These are phyloP conservation scores for Colletotrichum sp. DNA, from an alignment of 2,329 filamentous ascomycete species.

Conservation along the genomic window DNA sequence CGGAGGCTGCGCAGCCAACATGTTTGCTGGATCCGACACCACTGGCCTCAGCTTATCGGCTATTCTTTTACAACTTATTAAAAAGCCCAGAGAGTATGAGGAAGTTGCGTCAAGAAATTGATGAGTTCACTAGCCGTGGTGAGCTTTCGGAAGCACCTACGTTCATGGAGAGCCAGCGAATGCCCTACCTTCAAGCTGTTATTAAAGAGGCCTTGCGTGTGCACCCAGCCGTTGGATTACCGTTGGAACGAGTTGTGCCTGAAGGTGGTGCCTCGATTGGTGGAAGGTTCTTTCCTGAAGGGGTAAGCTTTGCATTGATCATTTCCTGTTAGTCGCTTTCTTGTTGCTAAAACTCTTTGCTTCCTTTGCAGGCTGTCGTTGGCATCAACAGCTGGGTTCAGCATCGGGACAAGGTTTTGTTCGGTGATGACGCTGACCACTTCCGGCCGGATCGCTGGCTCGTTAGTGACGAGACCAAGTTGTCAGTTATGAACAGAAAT, in stretches of 20 bases:
- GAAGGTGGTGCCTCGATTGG: slow-evolving; percentile 45
- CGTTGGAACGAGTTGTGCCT: slow-evolving; percentile 54
- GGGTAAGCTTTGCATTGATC: slow-evolving; percentile 19
- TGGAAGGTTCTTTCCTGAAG: slow-evolving; percentile 32
- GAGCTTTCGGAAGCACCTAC: slow-evolving; percentile 25
- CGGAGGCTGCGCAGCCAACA: slow-evolving; percentile 32
- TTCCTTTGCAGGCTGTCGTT: slow-evolving; percentile 29
- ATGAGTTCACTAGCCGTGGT: background rate
- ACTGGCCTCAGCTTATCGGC: slow-evolving; percentile 52
- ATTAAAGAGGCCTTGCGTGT: slow-evolving; percentile 61
- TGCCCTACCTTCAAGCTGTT: slow-evolving; percentile 58
- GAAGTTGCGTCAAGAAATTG: slow-evolving; percentile 30
- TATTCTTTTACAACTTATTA: slow-evolving; percentile 51
- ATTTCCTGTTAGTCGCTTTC: background rate
- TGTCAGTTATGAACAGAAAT: slow-evolving; percentile 31
- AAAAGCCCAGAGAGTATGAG: slow-evolving; percentile 29
- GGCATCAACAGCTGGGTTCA: slow-evolving; percentile 42
- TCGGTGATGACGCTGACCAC: slow-evolving; percentile 34
- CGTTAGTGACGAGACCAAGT: slow-evolving; percentile 24
- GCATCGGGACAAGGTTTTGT: slow-evolving; percentile 35
- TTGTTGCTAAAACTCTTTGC: background rate
- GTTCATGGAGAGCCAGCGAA: slow-evolving; percentile 41
- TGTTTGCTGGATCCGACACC: slow-evolving; percentile 47
- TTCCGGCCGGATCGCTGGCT: slow-evolving; percentile 50
- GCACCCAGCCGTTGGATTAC: slow-evolving; percentile 52